A percentile compares a stretch with the other conserved stretches of the same genome.
These are phyloP conservation scores for Amanita pseudoporphyria DNA, from an alignment of 768 basidiomycete genomes.

Conservation along the genomic window DNA sequence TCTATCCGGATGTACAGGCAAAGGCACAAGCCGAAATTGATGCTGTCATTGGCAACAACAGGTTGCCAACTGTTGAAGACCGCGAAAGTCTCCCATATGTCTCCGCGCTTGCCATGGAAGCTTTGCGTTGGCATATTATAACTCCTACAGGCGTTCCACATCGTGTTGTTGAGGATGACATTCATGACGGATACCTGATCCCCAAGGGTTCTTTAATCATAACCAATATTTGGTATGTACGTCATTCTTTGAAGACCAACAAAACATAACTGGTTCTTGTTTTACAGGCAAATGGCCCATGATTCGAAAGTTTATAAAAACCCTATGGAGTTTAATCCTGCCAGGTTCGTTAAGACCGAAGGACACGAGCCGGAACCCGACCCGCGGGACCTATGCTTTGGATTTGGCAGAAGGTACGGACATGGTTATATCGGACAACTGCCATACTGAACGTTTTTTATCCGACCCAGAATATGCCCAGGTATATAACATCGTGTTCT, in stretches of 20 bases:
- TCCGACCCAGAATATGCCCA: slow-evolving; percentile 24
- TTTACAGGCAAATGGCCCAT: background rate
- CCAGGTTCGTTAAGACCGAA: background rate
- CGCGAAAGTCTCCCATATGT: slow-evolving; percentile 17
- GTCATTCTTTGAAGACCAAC: background rate
- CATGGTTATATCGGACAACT: background rate
- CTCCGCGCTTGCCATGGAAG: slow-evolving; percentile 16
- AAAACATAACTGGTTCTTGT: background rate
- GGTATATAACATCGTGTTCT: slow-evolving; percentile 13
- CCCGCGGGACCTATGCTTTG: slow-evolving; percentile 10
- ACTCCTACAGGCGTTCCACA: slow-evolving; percentile 15
- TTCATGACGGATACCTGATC: slow-evolving; percentile 1
- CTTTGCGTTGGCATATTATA: slow-evolving; percentile 12
- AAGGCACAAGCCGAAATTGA: background rate
- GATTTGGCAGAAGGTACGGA: slow-evolving; percentile 40
- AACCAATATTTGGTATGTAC: background rate
- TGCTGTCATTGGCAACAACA: slow-evolving; percentile 12
- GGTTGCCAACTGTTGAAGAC: slow-evolving; percentile 18
- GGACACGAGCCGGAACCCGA: background rate
- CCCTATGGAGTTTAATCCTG: background rate
- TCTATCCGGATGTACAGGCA: background rate
- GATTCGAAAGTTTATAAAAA: background rate
- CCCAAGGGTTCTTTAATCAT: background rate
- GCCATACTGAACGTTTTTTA: background rate
- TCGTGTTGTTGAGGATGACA: background rate